Conservation (phyloP, 2,329 filamentous ascomycete species). For the Pseudovirgaria hyperparasitica region DNA sequence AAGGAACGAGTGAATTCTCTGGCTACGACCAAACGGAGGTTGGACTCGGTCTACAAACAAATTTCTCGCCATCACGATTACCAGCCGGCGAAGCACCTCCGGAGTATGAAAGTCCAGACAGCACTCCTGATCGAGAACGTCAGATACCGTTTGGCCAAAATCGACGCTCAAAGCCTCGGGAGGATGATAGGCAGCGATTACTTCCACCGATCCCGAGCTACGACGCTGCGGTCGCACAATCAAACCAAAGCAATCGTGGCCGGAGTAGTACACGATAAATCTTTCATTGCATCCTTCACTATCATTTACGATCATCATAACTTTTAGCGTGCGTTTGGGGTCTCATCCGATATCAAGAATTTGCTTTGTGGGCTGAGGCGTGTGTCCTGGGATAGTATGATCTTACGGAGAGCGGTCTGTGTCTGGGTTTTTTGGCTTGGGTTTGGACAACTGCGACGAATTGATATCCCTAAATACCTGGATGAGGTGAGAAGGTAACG, state of each 20-base stretch:
- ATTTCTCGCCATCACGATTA: slow-evolving; percentile 2
- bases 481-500: too few relatives aligned
- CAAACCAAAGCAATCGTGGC: too few relatives aligned
- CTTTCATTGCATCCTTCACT: slow-evolving; percentile 1
- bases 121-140: slow-evolving; percentile 36
- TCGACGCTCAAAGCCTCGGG: slow-evolving; percentile 30
- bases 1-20: slow-evolving; percentile 53
- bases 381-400: too few relatives aligned
- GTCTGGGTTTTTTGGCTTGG: too few relatives aligned
- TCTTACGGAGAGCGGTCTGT: too few relatives aligned
- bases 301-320: too few relatives aligned
- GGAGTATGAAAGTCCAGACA: slow-evolving; percentile 33
- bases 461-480: too few relatives aligned
- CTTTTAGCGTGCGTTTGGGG: too few relatives aligned
- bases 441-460: too few relatives aligned
- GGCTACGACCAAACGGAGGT: not conserved
- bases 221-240: slow-evolving; percentile 71
- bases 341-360: too few relatives aligned
- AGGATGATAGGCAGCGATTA: slow-evolving; percentile 10
- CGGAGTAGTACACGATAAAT: too few relatives aligned
- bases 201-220: slow-evolving; percentile 70
- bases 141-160: slow-evolving; percentile 48
- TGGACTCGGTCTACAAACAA: slow-evolving; percentile 1
- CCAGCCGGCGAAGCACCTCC: slow-evolving; percentile 31
- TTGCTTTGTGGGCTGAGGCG: too few relatives aligned